Percentiles rank a stretch among this genome's conserved stretches.
Evolutionary conservation across 2,329 filamentous ascomycete genomes (phyloP).

Genomic region (Grosmannia clavigera): DNA sequence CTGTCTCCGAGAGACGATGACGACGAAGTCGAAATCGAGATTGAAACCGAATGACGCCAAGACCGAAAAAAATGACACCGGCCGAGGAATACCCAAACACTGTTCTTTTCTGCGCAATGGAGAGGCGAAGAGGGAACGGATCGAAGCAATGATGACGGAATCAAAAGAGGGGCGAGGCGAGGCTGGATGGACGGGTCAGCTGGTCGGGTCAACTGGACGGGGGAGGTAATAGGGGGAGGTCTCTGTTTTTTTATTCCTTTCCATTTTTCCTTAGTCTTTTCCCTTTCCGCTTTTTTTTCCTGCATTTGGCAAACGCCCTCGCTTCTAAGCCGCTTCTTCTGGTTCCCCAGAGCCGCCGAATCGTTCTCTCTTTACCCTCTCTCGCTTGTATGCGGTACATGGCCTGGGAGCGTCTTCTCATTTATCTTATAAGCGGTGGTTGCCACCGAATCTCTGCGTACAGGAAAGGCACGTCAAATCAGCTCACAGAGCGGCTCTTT

Average conservation of each 20-base stretch:
- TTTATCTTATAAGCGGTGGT: no score
- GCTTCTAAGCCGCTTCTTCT: not conserved
- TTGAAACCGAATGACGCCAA: not conserved
- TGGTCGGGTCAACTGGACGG: not conserved
- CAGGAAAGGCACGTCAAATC: no score
- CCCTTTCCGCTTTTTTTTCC: not conserved
- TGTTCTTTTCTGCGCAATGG: not conserved
- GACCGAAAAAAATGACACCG: not conserved
- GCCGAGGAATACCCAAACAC: not conserved
- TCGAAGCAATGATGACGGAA: not conserved
- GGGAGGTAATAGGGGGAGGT: not conserved
- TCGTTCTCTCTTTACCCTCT: not conserved
- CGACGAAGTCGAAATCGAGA: not conserved
- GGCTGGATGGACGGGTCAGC: not conserved
- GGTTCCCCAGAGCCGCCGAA: not conserved
- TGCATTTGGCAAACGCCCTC: not conserved
- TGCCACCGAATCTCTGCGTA: no score
- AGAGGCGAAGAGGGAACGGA: not conserved
- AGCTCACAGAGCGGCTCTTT: no score
- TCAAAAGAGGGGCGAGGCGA: not conserved
- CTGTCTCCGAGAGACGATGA: not conserved
- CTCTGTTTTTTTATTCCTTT: not conserved
- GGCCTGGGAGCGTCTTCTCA: no score
- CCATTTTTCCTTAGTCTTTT: not conserved
- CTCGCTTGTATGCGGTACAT: not conserved